Conservation (phyloP, 495 filamentous ascomycete genomes). For the Penicillium canescens region DNA sequence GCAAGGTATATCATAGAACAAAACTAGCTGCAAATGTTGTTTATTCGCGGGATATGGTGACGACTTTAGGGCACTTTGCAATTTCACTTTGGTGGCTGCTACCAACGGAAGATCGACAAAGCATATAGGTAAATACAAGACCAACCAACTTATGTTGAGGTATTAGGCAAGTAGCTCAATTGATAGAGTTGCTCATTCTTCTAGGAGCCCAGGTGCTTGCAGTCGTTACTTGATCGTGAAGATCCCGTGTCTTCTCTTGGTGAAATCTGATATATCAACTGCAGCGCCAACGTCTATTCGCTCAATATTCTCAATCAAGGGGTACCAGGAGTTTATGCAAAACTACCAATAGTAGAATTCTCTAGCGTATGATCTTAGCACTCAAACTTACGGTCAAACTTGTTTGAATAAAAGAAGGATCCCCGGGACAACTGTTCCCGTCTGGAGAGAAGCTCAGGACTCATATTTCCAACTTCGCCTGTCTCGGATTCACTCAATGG, state of each 20-base stretch:
- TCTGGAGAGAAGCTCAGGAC: not conserved
- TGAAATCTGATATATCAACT: slow-evolving; percentile 6
- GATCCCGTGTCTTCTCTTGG: no score
- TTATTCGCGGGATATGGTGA: no score
- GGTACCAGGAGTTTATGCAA: not conserved
- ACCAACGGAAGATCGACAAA: not conserved
- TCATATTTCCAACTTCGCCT: not conserved
- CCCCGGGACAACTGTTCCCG: not conserved
- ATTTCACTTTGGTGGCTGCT: not conserved
- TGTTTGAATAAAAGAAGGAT: not conserved
- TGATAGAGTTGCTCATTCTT: no score
- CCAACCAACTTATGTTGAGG: no score
- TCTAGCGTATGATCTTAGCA: slow-evolving; percentile 5
- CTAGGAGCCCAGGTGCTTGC: not conserved
- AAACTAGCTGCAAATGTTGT: not conserved
- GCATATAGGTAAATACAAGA: not conserved
- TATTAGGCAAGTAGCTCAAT: no score
- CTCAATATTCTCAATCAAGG: slow-evolving; percentile 6
- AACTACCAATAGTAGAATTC: slow-evolving; percentile 1
- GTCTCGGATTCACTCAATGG: no score
- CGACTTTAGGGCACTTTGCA: no score
- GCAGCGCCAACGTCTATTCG: not conserved
- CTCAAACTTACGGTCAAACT: not conserved
- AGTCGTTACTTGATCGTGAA: not conserved
- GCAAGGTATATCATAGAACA: not conserved